These are phyloP conservation scores for Isatis tinctoria DNA, from an alignment of 345 rosid species.

Conservation along the genomic window DNA sequence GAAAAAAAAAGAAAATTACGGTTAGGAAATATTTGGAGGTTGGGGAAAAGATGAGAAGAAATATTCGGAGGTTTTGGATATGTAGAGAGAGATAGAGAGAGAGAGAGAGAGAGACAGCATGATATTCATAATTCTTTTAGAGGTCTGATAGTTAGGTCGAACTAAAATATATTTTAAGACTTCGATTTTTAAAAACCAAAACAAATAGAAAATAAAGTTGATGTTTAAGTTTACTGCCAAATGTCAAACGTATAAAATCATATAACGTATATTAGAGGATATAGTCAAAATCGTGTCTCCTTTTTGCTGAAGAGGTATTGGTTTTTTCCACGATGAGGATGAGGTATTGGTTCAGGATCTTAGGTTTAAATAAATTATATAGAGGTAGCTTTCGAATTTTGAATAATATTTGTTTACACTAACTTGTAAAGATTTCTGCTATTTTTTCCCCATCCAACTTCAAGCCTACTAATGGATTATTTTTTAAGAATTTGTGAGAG, in stretches of 20 bases:
- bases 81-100: background rate
- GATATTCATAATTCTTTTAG: conserved; percentile 1
- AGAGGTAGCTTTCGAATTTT: background rate
- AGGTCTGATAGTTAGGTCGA: conserved; percentile 25
- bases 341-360: background rate
- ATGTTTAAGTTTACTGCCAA: conserved; percentile 24
- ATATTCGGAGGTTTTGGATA: background rate
- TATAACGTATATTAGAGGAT: background rate
- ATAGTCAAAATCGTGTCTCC: background rate
- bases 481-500: background rate
- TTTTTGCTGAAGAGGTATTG: conserved; percentile 16
- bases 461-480: background rate
- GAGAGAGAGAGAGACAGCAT: background rate
- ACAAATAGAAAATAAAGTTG: conserved; percentile 12
- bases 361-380: background rate
- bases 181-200: background rate
- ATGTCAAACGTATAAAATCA: background rate
- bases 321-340: background rate
- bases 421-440: background rate
- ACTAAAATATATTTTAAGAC: background rate
- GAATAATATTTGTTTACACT: background rate
- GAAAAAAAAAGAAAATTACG: background rate
- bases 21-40: background rate
- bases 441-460: background rate
- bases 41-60: background rate